Conservation (phyloP, 805 yeast genomes). For the Nakazawaea peltata region DNA sequence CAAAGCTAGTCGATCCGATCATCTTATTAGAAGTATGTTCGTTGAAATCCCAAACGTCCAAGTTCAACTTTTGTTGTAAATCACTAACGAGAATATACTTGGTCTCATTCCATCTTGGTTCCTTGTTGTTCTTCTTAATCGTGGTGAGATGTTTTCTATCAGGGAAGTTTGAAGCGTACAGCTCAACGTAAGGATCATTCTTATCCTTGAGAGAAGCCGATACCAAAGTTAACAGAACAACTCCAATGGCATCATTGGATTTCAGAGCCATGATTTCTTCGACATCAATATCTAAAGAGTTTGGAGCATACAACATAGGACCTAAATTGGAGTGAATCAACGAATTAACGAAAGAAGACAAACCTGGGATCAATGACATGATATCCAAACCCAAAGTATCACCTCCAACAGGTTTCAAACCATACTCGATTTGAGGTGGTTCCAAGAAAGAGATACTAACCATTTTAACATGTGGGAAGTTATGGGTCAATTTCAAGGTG, state of each 20-base stretch:
- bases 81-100: slow-evolving; percentile 49
- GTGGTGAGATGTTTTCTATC: slow-evolving; percentile 37
- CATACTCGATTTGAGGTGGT: slow-evolving; percentile 73
- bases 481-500: slow-evolving; percentile 49
- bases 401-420: slow-evolving; percentile 82
- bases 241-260: slow-evolving; percentile 63
- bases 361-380: slow-evolving; percentile 79
- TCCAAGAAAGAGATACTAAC: slow-evolving; percentile 69
- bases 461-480: slow-evolving; percentile 71
- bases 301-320: slow-evolving; percentile 79
- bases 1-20: slow-evolving; percentile 42
- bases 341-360: slow-evolving; percentile 61
- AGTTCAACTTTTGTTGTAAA: slow-evolving; percentile 47
- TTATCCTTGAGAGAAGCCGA: slow-evolving; percentile 40
- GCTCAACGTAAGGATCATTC: slow-evolving; percentile 50
- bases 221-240: slow-evolving; percentile 53
- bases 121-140: slow-evolving; percentile 44
- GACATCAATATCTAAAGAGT: slow-evolving; percentile 66
- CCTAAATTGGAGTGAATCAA: slow-evolving; percentile 63
- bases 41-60: slow-evolving; percentile 48
- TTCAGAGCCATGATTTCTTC: slow-evolving; percentile 61
- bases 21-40: slow-evolving; percentile 48
- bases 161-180: slow-evolving; percentile 36
- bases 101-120: slow-evolving; percentile 63
- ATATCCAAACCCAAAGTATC: slow-evolving; percentile 81